Conservation (phyloP, 2,329 filamentous ascomycete genomes). For the Apiospora marii region DNA sequence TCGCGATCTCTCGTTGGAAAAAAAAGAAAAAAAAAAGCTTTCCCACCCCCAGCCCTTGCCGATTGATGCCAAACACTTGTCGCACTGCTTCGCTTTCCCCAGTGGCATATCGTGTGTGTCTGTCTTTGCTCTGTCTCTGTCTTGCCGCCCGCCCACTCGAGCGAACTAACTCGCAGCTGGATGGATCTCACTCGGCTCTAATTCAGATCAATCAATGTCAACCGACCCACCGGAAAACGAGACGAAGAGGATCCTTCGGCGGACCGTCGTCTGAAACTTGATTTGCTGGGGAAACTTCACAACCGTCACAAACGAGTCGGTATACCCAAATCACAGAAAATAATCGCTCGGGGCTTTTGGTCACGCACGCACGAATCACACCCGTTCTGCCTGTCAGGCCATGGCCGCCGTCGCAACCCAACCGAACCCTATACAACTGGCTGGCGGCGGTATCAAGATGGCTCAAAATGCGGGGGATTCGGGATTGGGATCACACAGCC, state of each 20-base stretch:
- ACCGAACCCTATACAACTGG: constrained; percentile 27
- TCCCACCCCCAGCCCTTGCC: background rate
- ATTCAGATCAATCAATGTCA: constrained; percentile 11
- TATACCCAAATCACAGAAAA: background rate
- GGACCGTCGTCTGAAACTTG: constrained; percentile 22
- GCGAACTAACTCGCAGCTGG: background rate
- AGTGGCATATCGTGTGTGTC: background rate
- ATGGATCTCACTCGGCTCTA: constrained; percentile 18
- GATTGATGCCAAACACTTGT: background rate
- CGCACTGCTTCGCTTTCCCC: background rate
- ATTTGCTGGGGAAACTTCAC: constrained; percentile 22
- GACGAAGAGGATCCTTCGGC: constrained; percentile 20
- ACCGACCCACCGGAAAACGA: constrained; percentile 19
- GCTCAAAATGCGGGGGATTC: constrained; percentile 28
- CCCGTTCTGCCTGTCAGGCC: constrained; percentile 32
- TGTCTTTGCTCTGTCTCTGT: background rate
- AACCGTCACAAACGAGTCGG: constrained; percentile 9
- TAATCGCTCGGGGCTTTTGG: background rate
- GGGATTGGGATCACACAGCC: constrained; percentile 22
- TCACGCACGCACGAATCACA: constrained; percentile 35
- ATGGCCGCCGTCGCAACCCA: constrained; percentile 33
- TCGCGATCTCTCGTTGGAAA: background rate
- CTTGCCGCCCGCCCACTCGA: background rate
- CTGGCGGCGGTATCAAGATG: constrained; percentile 28
- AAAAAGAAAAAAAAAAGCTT: background rate